Percentiles rank a stretch among this genome's conserved stretches.
phyloP scores from a whole-genome alignment of 2,329 filamentous ascomycete species.

The Drechmeria coniospora region DNA sequence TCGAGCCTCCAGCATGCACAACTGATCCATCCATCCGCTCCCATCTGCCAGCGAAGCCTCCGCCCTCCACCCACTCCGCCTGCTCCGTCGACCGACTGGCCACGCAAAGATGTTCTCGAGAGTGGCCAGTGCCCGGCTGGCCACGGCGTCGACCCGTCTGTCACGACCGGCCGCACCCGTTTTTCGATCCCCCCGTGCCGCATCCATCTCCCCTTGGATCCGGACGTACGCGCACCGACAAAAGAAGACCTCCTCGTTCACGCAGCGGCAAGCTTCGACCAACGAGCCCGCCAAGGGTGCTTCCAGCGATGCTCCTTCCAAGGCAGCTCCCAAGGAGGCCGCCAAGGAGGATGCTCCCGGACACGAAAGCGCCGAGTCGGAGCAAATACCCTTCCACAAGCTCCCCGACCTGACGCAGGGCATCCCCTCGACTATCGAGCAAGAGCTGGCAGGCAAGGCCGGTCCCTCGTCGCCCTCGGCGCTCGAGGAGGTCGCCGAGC shows the following conservation, averaged over 20 bases:
- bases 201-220: slow-evolving; percentile 12
- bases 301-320: slow-evolving; percentile 4
- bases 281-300: slow-evolving; percentile 4
- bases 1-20: too few relatives aligned
- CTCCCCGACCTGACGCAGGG: slow-evolving; percentile 88
- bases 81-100: neutral
- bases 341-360: too few relatives aligned
- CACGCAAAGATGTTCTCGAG: slow-evolving; percentile 23
- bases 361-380: too few relatives aligned
- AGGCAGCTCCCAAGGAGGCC: slow-evolving; percentile 14
- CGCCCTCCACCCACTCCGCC: too few relatives aligned
- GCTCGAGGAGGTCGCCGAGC: slow-evolving; percentile 21
- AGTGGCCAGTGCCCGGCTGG: slow-evolving; percentile 18
- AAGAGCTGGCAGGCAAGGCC: slow-evolving; percentile 43
- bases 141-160: slow-evolving; percentile 14
- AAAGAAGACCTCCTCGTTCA: slow-evolving; percentile 4
- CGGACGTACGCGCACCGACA: slow-evolving; percentile 13
- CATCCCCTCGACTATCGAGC: slow-evolving; percentile 79
- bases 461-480: slow-evolving; percentile 17
- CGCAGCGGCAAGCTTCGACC: neutral
- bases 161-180: slow-evolving; percentile 11
- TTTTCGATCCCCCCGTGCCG: slow-evolving; percentile 9
- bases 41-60: too few relatives aligned
- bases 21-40: too few relatives aligned
- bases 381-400: slow-evolving; percentile 42